phyloP scores from a whole-genome alignment of 768 basidiomycete genomes.

The Imleria badia region DNA sequence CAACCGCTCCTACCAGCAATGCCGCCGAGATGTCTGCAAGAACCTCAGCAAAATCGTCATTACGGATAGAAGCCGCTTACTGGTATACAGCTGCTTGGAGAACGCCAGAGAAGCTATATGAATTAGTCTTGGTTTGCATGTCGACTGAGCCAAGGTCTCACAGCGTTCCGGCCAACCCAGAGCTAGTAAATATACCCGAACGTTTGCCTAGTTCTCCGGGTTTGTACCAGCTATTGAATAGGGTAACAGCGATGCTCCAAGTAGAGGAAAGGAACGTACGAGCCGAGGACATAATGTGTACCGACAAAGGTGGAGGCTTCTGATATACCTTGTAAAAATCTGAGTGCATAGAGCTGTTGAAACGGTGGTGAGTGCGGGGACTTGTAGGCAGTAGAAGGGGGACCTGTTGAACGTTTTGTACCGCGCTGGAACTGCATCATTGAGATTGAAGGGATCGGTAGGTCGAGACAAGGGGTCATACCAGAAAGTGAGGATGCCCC shows the following conservation, averaged over 20 bases:
- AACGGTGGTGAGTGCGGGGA: background rate
- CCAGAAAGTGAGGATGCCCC: constrained; percentile 69
- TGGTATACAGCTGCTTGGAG: constrained; percentile 64
- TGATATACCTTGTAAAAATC: constrained; percentile 71
- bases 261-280: constrained; percentile 41
- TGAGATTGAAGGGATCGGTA: background rate
- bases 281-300: constrained; percentile 69
- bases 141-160: constrained; percentile 26
- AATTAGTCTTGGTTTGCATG: background rate
- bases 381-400: background rate
- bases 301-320: constrained; percentile 80
- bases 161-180: constrained; percentile 61
- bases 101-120: constrained; percentile 58
- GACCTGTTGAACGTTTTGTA: constrained; percentile 57
- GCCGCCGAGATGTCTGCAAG: constrained; percentile 48
- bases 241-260: background rate
- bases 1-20: constrained; percentile 56
- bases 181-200: constrained; percentile 69
- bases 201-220: constrained; percentile 68
- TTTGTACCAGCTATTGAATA: constrained; percentile 59
- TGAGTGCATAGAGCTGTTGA: constrained; percentile 60
- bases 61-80: constrained; percentile 31
- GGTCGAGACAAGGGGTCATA: constrained; percentile 20
- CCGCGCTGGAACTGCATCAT: constrained; percentile 51
- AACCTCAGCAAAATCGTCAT: background rate